A percentile compares a stretch with the other conserved stretches of the same genome.
phyloP scores from a whole-genome alignment of 768 basidiomycete species.

The Mrakia gelida region DNA sequence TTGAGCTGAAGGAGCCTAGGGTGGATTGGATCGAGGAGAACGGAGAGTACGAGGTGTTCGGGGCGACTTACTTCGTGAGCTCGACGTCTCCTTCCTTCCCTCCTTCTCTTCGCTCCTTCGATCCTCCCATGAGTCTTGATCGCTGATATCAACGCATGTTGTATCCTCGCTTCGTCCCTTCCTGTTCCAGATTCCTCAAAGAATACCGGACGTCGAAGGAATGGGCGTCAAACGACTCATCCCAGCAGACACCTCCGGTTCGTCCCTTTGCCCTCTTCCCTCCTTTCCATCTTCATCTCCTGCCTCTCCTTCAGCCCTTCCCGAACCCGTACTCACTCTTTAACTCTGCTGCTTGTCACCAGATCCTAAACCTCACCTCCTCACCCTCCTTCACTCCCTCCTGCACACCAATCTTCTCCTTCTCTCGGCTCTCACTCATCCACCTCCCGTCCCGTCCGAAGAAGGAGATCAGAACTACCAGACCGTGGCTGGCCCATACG shows the following conservation, averaged over 20 bases:
- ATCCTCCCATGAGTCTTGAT: not conserved
- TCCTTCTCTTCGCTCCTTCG: not conserved
- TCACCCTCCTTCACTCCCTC: conserved; percentile 68
- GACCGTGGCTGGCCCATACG: conserved; percentile 34
- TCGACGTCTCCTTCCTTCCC: conserved; percentile 12
- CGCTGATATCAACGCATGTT: not conserved
- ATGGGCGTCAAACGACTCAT: conserved; percentile 76
- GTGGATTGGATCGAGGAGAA: conserved; percentile 84
- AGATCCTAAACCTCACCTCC: conserved; percentile 25
- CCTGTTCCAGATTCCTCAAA: conserved; percentile 65
- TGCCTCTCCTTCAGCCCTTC: conserved; percentile 10
- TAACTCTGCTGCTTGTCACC: not conserved
- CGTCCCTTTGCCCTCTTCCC: conserved; percentile 34
- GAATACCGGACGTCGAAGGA: conserved; percentile 73
- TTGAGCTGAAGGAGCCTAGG: conserved; percentile 74
- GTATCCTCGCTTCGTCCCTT: conserved; percentile 21
- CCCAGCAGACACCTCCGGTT: conserved; percentile 65
- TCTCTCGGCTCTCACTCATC: conserved; percentile 60
- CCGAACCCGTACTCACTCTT: not conserved
- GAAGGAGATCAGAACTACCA: conserved; percentile 48
- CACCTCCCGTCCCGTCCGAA: conserved; percentile 55
- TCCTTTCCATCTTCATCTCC: not conserved
- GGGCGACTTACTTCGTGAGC: conserved; percentile 85
- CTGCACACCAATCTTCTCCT: conserved; percentile 52
- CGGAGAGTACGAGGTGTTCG: conserved; percentile 73